Evolutionary conservation across 2,329 filamentous ascomycete genomes (phyloP).

Genomic region (Fusarium abutilonis): DNA sequence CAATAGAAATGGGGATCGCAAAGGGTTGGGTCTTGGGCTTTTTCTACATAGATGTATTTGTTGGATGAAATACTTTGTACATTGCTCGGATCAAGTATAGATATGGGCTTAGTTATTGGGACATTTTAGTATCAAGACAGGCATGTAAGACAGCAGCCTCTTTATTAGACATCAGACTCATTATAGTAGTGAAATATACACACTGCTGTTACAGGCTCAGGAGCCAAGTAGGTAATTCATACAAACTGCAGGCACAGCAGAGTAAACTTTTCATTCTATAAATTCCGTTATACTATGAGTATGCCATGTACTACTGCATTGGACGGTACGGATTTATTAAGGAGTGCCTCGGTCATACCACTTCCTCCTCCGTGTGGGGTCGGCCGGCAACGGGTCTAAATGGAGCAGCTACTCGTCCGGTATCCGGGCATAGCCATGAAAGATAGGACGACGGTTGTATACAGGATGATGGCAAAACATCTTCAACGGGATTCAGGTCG

Average conservation of each 20-base stretch:
- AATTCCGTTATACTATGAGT: not conserved
- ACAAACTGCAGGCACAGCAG: not conserved
- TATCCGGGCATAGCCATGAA: not conserved
- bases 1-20: no score
- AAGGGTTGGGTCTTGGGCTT: not conserved
- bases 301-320: not conserved
- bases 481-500: slow-evolving; percentile 10
- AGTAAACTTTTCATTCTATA: not conserved
- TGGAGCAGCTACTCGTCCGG: slow-evolving; percentile 10
- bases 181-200: not conserved
- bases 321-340: slow-evolving; percentile 1
- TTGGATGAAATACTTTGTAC: not conserved
- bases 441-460: not conserved
- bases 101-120: no score
- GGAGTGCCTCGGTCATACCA: not conserved
- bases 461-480: slow-evolving; percentile 3
- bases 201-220: slow-evolving; percentile 11
- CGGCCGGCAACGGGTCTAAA: slow-evolving; percentile 11
- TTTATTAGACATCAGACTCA: not conserved
- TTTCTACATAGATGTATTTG: not conserved
- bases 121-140: no score
- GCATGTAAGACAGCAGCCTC: no score
- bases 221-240: not conserved
- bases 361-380: not conserved
- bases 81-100: no score